Percentiles rank a stretch among this genome's conserved stretches.
These are phyloP conservation scores for Poa pratensis DNA, from an alignment of 176 grass and related monocot genomes.

Conservation along the genomic window DNA sequence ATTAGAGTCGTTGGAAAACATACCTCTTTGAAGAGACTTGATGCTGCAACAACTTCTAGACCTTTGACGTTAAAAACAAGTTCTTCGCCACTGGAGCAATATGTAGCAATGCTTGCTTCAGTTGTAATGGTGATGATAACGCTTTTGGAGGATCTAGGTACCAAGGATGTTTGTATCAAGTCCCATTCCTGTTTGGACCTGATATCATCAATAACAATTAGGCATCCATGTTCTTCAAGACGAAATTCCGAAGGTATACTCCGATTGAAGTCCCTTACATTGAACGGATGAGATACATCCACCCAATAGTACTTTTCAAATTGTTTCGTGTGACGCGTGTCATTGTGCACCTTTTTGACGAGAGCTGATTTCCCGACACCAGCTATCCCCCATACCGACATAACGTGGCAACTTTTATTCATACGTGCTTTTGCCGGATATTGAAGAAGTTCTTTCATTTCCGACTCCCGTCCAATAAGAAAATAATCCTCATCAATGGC, in stretches of 20 bases:
- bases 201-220: neutral
- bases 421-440: slow-evolving; percentile 2
- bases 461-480: neutral
- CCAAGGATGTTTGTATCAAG: neutral
- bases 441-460: neutral
- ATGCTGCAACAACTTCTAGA: too few relatives aligned
- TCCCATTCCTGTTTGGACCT: neutral
- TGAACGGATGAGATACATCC: neutral
- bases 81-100: neutral
- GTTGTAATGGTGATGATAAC: neutral
- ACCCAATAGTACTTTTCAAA: neutral
- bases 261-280: neutral
- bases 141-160: neutral
- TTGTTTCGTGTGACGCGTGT: neutral
- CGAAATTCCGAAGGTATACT: neutral
- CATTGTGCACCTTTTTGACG: neutral
- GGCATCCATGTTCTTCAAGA: neutral
- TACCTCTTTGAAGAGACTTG: too few relatives aligned
- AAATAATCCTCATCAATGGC: neutral
- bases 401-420: neutral
- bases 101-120: neutral
- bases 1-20: too few relatives aligned
- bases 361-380: neutral
- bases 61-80: too few relatives aligned
- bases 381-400: neutral